phyloP scores from a whole-genome alignment of 75 land plant species.

The Isoetes taiwanensis region DNA sequence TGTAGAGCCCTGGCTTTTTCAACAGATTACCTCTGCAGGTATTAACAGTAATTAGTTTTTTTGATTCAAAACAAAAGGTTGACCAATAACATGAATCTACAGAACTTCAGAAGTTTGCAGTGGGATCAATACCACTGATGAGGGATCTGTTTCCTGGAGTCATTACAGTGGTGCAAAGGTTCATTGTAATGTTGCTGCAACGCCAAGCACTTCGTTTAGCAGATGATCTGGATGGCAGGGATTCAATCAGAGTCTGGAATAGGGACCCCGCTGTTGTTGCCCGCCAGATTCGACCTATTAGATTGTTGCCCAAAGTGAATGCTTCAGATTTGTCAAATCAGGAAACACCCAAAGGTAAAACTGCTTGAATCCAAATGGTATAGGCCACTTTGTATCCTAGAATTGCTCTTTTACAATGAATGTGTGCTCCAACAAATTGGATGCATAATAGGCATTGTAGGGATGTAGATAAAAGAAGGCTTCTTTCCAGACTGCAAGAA shows the following conservation, averaged over 20 bases:
- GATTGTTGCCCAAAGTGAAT: neutral
- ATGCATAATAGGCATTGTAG: too few species aligned
- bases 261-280: constrained; percentile 25
- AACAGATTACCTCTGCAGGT: constrained; percentile 16
- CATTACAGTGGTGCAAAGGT: constrained; percentile 22
- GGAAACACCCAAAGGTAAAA: too few species aligned
- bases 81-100: neutral
- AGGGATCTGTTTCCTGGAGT: constrained; percentile 31
- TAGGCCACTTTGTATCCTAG: too few species aligned
- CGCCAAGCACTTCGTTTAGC: constrained; percentile 39
- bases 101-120: constrained; percentile 21
- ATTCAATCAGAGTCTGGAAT: constrained; percentile 21
- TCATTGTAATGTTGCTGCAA: constrained; percentile 35
- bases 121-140: constrained; percentile 18
- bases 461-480: too few species aligned
- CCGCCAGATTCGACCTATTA: constrained; percentile 10
- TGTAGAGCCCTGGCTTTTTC: constrained; percentile 23
- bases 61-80: neutral
- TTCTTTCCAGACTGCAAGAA: too few species aligned
- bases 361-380: too few species aligned
- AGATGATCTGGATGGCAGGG: constrained; percentile 38
- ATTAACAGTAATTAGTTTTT: neutral
- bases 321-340: too few species aligned
- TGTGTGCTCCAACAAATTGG: too few species aligned
- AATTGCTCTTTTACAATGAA: too few species aligned